Evolutionary conservation across 495 filamentous ascomycete species (phyloP), one percentile per base, ranked within the genome.

Genomic region (Talaromyces trachyspermus): DNA sequence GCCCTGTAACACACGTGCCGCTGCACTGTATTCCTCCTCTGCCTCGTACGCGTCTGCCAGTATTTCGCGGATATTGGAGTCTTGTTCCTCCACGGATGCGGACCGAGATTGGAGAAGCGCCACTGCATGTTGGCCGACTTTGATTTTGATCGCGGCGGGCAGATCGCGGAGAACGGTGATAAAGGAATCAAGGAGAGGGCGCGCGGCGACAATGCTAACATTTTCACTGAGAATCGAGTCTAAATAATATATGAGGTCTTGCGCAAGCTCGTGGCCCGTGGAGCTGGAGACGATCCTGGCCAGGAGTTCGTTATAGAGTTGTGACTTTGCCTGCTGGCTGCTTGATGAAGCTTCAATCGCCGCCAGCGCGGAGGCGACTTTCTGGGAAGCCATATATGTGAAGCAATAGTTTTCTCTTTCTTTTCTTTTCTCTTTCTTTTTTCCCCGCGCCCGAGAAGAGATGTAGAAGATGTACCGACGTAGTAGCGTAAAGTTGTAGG

Each of bases 21-120:
- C 87, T 10, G 77, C 76, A 5, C 73, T 65, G 65, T 86, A 91
- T 58, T 95, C 88, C 17, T 95, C 89, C 49, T 86, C 74, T 22
- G 63, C 63, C 61, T 95, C 88, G 69, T 92, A 83, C 19, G 89
- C 86, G 43, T 85, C 77, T 4, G 94, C 92, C 4, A 95, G 73
- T 19, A 88, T 75, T 54, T 89, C 81, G 39, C 89, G 84, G 43
- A 97, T 77, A 48, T 76, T 74, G 1, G 82, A 75, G 54, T 89
- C 87, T 49, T 85, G 80, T 63, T 96, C 88, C 64, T 97, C 94
- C 56, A 86, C 86, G 4, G 86, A 88, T 48, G 84, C 70, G 54
- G 83, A 71, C 57, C 77, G 76, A 42, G 78, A 73, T 48, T 76
- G 70, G 24, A 95, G 75, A 29, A 80, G 68, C 36, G 74, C 69